Conservation (phyloP, 73 alveolate species). For the Tetrahymena malaccensis region DNA sequence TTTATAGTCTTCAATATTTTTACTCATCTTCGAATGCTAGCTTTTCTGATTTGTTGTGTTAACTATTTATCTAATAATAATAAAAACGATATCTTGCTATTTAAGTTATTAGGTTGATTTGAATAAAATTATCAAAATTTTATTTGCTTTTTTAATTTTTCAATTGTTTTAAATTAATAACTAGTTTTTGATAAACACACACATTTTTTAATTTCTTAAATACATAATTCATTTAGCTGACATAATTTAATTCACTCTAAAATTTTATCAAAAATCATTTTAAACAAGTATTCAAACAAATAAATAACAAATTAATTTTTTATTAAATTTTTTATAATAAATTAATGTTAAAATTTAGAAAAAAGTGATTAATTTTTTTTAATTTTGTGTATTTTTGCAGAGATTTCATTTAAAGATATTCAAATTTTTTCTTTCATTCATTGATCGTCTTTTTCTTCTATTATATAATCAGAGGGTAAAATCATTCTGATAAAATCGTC, state of each 20-base stretch:
- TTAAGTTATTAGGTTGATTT: not conserved
- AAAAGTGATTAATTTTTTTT: too few relatives aligned
- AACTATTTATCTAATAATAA: not conserved
- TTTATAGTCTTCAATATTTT: not conserved
- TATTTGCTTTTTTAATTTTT: not conserved
- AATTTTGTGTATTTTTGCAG: too few relatives aligned
- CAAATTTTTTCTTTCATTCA: not conserved
- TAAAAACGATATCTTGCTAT: not conserved
- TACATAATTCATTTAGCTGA: not conserved
- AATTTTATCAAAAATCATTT: too few relatives aligned
- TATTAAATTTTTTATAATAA: too few relatives aligned
- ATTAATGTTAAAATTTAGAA: too few relatives aligned
- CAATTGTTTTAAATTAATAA: not conserved
- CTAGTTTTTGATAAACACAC: not conserved
- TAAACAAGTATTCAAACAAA: too few relatives aligned
- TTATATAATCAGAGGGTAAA: slow-evolving; percentile 20
- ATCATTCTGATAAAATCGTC: slow-evolving; percentile 30
- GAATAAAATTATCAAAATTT: not conserved
- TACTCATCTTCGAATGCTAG: not conserved
- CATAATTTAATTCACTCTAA: not conserved
- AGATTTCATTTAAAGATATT: too few relatives aligned
- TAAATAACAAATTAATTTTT: too few relatives aligned
- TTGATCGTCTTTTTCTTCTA: slow-evolving; percentile 32
- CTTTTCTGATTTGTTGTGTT: not conserved
- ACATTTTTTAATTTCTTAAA: too few relatives aligned